A percentile compares a stretch with the other conserved stretches of the same genome.
Conservation (phyloP, 345 rosid species). For the Melaleuca alternifolia region DNA sequence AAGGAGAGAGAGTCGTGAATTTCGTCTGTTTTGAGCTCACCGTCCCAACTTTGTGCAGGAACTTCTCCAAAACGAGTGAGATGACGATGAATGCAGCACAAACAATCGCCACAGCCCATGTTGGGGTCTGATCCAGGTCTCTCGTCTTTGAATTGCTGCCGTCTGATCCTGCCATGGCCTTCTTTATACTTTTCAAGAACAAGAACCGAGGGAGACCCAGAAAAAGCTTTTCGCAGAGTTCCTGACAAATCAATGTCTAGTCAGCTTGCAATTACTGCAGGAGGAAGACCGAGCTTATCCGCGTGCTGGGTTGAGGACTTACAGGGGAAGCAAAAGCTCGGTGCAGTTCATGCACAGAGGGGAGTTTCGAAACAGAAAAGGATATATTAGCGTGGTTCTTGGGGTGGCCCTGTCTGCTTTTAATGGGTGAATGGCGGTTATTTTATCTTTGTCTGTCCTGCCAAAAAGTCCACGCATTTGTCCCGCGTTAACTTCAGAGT, state of each 20-base stretch:
- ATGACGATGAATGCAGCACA: constrained; percentile 72
- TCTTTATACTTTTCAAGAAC: background rate
- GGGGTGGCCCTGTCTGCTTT: background rate
- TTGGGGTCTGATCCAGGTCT: constrained; percentile 74
- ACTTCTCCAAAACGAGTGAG: constrained; percentile 57
- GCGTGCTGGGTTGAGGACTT: background rate
- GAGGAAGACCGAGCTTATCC: background rate
- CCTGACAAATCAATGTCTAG: background rate
- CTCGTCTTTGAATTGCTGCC: constrained; percentile 14
- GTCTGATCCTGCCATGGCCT: constrained; percentile 9
- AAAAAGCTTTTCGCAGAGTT: background rate
- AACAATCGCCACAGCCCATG: constrained; percentile 89
- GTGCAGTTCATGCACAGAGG: background rate
- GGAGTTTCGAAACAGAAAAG: background rate
- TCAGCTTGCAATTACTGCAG: background rate
- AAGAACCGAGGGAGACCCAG: background rate
- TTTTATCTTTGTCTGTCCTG: background rate
- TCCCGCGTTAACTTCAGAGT: background rate
- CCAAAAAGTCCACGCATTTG: background rate
- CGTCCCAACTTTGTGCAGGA: constrained; percentile 63
- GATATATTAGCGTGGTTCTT: background rate
- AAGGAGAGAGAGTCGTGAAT: background rate
- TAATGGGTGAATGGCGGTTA: background rate
- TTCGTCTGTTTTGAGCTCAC: background rate
- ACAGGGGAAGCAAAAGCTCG: background rate